Conservation (phyloP, 2,329 filamentous ascomycete genomes). For the Thelonectria rubi region DNA sequence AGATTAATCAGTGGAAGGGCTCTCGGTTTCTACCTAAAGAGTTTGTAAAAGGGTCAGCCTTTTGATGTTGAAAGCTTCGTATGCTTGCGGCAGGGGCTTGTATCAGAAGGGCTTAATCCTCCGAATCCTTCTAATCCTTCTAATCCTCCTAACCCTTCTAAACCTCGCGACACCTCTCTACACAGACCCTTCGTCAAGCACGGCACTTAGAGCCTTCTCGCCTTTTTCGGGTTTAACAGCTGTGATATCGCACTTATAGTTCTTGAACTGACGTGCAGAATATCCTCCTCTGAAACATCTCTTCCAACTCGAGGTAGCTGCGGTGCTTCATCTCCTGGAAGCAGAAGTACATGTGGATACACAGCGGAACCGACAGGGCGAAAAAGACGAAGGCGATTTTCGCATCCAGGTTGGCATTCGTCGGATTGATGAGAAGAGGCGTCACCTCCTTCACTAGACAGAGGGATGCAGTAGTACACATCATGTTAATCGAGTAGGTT, state of each 20-base stretch:
- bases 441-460: background rate
- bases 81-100: too few relatives aligned
- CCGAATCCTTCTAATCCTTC: too few relatives aligned
- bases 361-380: background rate
- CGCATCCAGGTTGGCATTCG: background rate
- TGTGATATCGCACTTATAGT: background rate
- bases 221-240: background rate
- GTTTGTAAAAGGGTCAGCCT: too few relatives aligned
- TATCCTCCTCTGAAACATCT: background rate
- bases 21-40: too few relatives aligned
- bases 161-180: too few relatives aligned
- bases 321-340: background rate
- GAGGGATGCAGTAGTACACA: background rate
- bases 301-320: slow-evolving; percentile 2
- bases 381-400: background rate
- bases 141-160: too few relatives aligned
- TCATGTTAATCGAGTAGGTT: background rate
- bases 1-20: too few relatives aligned
- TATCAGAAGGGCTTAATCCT: too few relatives aligned
- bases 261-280: slow-evolving; percentile 1
- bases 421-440: slow-evolving; percentile 2
- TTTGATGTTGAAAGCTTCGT: too few relatives aligned
- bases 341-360: slow-evolving; percentile 1
- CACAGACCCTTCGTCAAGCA: slow-evolving; percentile 2
- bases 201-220: background rate